These are phyloP conservation scores for Ceratocystis destructans DNA, from an alignment of 2,329 filamentous ascomycete genomes.

Conservation along the genomic window DNA sequence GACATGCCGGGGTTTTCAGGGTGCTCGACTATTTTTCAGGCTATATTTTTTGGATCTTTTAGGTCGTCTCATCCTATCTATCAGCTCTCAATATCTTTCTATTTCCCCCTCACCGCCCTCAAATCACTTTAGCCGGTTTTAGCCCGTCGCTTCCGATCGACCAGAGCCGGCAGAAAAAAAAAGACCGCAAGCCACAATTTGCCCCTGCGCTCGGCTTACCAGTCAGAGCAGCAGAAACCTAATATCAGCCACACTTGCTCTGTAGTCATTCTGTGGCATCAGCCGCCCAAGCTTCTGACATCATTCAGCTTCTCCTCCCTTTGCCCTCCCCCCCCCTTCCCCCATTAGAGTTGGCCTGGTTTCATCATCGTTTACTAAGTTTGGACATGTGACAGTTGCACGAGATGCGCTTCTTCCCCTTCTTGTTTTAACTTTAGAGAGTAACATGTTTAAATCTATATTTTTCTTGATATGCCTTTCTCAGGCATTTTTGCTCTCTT, in stretches of 20 bases:
- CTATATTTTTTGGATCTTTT: neutral
- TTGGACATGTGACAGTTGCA: slow-evolving; percentile 1
- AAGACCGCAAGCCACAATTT: neutral
- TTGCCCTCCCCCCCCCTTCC: neutral
- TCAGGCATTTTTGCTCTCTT: neutral
- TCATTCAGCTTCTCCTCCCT: neutral
- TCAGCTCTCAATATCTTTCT: neutral
- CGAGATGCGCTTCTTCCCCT: too few species aligned
- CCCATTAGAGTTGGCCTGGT: neutral
- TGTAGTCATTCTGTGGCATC: slow-evolving; percentile 32
- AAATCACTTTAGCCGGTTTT: neutral
- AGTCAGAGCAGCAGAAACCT: neutral
- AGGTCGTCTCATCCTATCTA: too few species aligned
- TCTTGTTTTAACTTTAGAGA: too few species aligned
- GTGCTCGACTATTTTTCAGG: neutral
- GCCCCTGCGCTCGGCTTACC: neutral
- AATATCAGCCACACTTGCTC: neutral
- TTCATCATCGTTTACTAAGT: slow-evolving; percentile 1
- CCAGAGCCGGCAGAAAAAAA: neutral
- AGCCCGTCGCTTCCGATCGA: neutral
- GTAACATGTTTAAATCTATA: neutral
- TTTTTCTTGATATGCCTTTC: neutral
- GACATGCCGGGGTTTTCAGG: neutral
- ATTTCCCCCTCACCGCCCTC: neutral
- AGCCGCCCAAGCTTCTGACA: slow-evolving; percentile 39